Percentiles rank a stretch among this genome's conserved stretches.
Evolutionary conservation across 768 basidiomycete genomes (phyloP).

Genomic region (Tylopilus balloui): DNA sequence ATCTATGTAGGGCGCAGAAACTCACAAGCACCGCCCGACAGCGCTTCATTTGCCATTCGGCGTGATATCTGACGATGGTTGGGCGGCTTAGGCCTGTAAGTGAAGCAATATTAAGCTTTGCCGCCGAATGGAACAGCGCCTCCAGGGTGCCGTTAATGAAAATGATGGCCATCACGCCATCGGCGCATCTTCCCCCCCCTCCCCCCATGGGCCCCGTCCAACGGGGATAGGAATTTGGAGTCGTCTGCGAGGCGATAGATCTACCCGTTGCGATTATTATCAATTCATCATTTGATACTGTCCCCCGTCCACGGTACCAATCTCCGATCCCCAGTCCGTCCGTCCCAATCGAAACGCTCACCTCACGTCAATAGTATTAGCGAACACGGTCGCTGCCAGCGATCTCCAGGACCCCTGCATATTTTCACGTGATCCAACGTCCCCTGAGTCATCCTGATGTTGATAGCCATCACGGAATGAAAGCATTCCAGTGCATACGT

Average conservation of each 20-base stretch:
- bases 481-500: neutral
- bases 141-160: neutral
- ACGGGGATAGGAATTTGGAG: neutral
- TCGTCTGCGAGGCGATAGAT: no score
- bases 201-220: no score
- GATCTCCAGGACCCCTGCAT: no score
- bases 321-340: neutral
- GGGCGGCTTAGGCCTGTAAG: no score
- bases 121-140: neutral
- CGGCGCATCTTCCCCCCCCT: no score
- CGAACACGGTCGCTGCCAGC: no score
- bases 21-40: neutral
- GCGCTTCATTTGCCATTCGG: neutral
- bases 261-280: no score
- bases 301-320: neutral
- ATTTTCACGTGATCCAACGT: neutral
- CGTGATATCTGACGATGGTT: neutral
- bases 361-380: no score
- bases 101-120: no score
- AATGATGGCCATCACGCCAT: no score
- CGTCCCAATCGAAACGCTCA: no score
- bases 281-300: neutral
- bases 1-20: neutral
- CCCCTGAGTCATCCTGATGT: neutral
- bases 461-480: no score